phyloP scores from a whole-genome alignment of 306 rosid species.

The Biancaea sappan region DNA sequence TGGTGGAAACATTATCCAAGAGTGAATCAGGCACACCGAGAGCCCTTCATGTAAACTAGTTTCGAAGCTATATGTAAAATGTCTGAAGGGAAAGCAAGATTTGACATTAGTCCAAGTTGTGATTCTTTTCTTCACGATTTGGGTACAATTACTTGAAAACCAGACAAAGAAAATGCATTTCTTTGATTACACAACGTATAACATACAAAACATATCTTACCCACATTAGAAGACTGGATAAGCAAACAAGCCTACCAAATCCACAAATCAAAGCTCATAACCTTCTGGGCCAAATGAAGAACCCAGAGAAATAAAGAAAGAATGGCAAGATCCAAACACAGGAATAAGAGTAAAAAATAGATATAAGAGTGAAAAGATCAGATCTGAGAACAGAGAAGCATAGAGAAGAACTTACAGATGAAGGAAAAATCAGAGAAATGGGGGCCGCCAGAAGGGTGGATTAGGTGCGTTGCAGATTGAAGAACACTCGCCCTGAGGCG shows the following conservation, averaged over 20 bases:
- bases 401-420: neutral
- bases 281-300: neutral
- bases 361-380: neutral
- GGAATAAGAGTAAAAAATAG: neutral
- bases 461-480: neutral
- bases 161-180: neutral
- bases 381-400: constrained; percentile 13
- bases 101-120: neutral
- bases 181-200: neutral
- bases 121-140: neutral
- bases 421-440: neutral
- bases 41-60: neutral
- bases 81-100: neutral
- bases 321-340: neutral
- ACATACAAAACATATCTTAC: neutral
- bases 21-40: constrained; percentile 2
- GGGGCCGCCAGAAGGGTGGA: neutral
- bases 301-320: neutral
- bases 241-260: neutral
- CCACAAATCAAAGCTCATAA: neutral
- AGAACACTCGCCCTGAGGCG: no score
- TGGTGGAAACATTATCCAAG: neutral
- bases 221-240: neutral
- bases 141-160: constrained; percentile 9
- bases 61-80: neutral